phyloP scores from a whole-genome alignment of 2,329 filamentous ascomycete genomes.

The Fulvia fulva region DNA sequence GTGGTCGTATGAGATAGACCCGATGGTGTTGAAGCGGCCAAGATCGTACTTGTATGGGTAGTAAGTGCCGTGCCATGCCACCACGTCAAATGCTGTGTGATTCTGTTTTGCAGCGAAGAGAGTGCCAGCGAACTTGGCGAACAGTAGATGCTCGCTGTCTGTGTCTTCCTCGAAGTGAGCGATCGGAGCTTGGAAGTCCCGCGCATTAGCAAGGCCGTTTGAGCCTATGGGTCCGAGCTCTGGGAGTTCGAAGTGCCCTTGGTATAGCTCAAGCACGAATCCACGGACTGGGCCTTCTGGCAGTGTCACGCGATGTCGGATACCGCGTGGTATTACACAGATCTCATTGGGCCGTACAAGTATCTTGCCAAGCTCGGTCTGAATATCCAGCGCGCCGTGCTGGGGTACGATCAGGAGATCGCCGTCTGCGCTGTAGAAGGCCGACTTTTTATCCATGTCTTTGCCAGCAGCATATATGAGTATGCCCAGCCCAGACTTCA shows the following conservation, averaged over 20 bases:
- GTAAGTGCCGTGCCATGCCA: slow-evolving; percentile 69
- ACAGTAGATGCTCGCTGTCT: slow-evolving; percentile 53
- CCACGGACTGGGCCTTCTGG: slow-evolving; percentile 59
- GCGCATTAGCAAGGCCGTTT: slow-evolving; percentile 61
- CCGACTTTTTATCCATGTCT: slow-evolving; percentile 69
- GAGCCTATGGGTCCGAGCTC: slow-evolving; percentile 64
- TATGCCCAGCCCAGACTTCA: slow-evolving; percentile 76
- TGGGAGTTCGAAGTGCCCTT: slow-evolving; percentile 61
- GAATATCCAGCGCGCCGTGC: slow-evolving; percentile 61
- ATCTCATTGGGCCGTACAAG: slow-evolving; percentile 66
- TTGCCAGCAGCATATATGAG: slow-evolving; percentile 75
- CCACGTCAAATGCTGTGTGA: slow-evolving; percentile 67
- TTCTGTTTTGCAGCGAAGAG: slow-evolving; percentile 59
- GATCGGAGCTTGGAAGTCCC: slow-evolving; percentile 62
- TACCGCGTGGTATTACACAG: slow-evolving; percentile 62
- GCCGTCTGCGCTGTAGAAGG: slow-evolving; percentile 78
- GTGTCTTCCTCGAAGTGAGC: slow-evolving; percentile 55
- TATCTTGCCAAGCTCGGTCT: slow-evolving; percentile 63
- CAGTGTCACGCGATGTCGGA: slow-evolving; percentile 59
- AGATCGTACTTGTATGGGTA: slow-evolving; percentile 58
- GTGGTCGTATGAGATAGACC: slow-evolving; percentile 58
- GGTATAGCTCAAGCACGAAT: slow-evolving; percentile 65
- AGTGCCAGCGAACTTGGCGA: slow-evolving; percentile 59
- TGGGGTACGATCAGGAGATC: slow-evolving; percentile 65
- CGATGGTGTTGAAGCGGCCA: slow-evolving; percentile 56